phyloP scores from a whole-genome alignment of 2,329 filamentous ascomycete genomes.

The Talaromyces sp. region DNA sequence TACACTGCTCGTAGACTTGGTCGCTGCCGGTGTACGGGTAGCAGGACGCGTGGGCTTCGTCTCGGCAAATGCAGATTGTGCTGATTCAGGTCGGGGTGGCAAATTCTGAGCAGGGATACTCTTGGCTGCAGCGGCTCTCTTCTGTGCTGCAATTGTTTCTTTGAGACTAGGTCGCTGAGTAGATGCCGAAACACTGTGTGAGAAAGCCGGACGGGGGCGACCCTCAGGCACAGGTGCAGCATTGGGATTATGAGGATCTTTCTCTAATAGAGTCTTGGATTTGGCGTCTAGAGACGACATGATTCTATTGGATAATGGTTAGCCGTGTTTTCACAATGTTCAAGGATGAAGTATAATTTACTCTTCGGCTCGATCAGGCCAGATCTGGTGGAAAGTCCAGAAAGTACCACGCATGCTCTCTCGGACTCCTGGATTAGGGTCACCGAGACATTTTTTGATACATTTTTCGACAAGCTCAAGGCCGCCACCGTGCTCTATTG shows the following conservation, averaged over 20 bases:
- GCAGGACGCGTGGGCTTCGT: conserved; percentile 38
- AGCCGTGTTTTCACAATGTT: conserved; percentile 20
- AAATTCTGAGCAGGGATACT: conserved; percentile 41
- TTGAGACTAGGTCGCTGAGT: conserved; percentile 58
- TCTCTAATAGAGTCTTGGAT: conserved; percentile 74
- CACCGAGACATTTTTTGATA: conserved; percentile 80
- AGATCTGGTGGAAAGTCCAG: conserved; percentile 76
- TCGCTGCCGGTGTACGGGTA: conserved; percentile 30
- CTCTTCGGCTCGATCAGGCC: conserved; percentile 72
- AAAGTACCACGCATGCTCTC: conserved; percentile 81
- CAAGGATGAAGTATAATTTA: conserved; percentile 43
- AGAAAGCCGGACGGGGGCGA: conserved; percentile 21
- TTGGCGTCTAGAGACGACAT: conserved; percentile 74
- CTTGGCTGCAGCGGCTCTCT: conserved; percentile 50
- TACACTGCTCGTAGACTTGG: conserved; percentile 25
- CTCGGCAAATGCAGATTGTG: conserved; percentile 51
- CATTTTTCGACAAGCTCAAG: conserved; percentile 81
- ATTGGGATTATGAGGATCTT: conserved; percentile 68
- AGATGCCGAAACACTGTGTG: conserved; percentile 22
- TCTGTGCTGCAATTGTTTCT: conserved; percentile 80
- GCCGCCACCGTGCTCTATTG: conserved; percentile 80
- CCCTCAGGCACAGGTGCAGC: conserved; percentile 19
- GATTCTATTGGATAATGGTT: conserved; percentile 54
- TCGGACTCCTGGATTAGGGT: conserved; percentile 85
- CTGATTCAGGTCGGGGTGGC: conserved; percentile 55